Evolutionary conservation across 768 basidiomycete species (phyloP), one percentile per base, ranked within the genome.

Genomic region (Galerina sulciceps): DNA sequence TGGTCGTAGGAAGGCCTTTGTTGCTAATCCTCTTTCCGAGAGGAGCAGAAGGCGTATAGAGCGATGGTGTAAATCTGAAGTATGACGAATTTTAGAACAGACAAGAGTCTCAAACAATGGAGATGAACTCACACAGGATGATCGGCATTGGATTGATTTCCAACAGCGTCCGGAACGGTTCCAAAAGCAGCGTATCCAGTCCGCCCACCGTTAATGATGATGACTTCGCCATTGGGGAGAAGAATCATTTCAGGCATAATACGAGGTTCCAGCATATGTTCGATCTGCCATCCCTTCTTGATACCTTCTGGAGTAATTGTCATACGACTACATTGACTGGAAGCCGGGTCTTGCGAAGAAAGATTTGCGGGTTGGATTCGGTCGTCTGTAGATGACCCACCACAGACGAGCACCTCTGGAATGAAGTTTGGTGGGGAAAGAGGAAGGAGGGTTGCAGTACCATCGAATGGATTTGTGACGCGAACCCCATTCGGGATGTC

Each of bases 391-490:
- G 70, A 74, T 10, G 76, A 70, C 20, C 81, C 81, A 36, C 81
- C 81, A 61, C 81, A 83, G 41, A 82, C 74, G 40, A 83, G 72
- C 22, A 82, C 70, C 59, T 80, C 79, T 3, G 81, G 78, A 5
- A 73, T 77, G 57, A 75, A 83, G 44, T 76, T 65, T 1, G 73
- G 73, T 20, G 76, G 73, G 1, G 70, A 70, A 10, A 78, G 67
- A 4, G 76, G 76, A 4, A 78, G 71, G n/a, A 78, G 65, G 20
- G 72, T 69, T 38, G 68, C 77, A 35, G 69, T 75, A 53, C 74
- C 71, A 60, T 80, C 70, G 67, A 74, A 73, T n/a, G 77, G 74
- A 54, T 77, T 76, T 22, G 73, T 76, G 11, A 80, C 76, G 9
- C 75, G 73, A 10, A 80, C 77, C 18, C 75, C 75, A 45, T 81